These are phyloP conservation scores for Nigrograna mackinnonii DNA, from an alignment of 2,329 filamentous ascomycete species.

Conservation along the genomic window DNA sequence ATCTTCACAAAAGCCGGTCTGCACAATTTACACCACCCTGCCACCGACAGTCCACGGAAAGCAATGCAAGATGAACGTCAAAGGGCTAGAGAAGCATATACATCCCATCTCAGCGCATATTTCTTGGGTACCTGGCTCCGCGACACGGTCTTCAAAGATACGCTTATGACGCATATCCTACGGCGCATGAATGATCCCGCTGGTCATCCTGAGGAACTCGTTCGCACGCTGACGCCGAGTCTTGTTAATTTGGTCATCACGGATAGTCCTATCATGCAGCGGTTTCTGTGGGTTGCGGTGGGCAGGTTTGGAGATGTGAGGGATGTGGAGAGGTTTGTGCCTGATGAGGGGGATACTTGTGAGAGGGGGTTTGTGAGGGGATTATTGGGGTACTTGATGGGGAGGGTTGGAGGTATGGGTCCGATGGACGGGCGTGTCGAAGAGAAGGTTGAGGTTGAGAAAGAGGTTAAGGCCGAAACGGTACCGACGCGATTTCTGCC, in stretches of 20 bases:
- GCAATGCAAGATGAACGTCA: neutral
- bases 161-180: conserved; percentile 3
- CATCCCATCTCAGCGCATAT: conserved; percentile 6
- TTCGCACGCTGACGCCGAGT: conserved; percentile 4
- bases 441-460: too few species aligned
- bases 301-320: conserved; percentile 1
- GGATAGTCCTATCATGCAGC: conserved; percentile 2
- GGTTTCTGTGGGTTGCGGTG: conserved; percentile 6
- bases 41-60: too few species aligned
- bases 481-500: too few species aligned
- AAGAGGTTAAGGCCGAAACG: too few species aligned
- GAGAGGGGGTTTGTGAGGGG: conserved; percentile 5
- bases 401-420: too few species aligned
- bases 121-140: conserved; percentile 8
- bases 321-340: conserved; percentile 8
- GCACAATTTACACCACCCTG: neutral
- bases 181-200: neutral
- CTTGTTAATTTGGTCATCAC: conserved; percentile 5
- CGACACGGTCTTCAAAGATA: conserved; percentile 10
- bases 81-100: conserved; percentile 1
- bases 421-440: too few species aligned
- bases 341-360: neutral
- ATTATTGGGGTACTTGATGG: conserved; percentile 3
- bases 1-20: conserved; percentile 5
- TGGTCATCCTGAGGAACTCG: conserved; percentile 4